Base-by-base conservation (phyloP, 164 flowering plant species). In the Aristolochia fimbriata region DNA sequence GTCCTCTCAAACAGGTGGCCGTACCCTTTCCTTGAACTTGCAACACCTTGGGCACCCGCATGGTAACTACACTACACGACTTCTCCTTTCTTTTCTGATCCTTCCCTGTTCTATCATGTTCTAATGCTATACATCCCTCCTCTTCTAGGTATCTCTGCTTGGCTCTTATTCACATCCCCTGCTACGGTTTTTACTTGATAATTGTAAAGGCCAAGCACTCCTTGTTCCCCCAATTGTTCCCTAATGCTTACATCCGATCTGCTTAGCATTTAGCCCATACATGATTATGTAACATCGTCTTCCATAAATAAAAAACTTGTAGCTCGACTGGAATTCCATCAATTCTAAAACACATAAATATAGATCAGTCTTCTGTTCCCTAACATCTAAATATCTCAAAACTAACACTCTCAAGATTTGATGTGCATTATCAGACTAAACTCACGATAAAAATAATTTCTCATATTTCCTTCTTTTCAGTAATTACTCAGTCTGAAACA, bases 21-120 rank as follows among this genome's bases (percentile, higher is more conserved):
- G 41, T 91, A 91, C 67, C 86, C 93, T 46, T 88, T 88, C 68
- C 87, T 88, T 0, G 84, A 83, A 68, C 88, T 88, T 27, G 57
- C 78, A 15, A 78, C 80, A 2, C 75, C 83, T 25, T 84, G 83
- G 88, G 91, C 94, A 21, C 94, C 96, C 33, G 20, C 81, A 13
- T 89, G 96, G 96, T 89, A 80, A 37, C 11, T 21, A 55, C 30
- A 21, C 7, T 58, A 33, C 37, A 24, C 4, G 3, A n/a, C n/a
- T 21, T 24, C 49, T 20, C 17, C 20, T 13, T 2, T 0, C n/a
- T 23, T 48, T 33, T 47, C 43, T 41, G 55, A 53, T 20, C 21
- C 20, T 3, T 23, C 33, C 20, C 51, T 24, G 8, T 33, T 17
- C n/a, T n/a, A n/a, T 47, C 10, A 19, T 43, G n/a, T 37, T 56